Evolutionary conservation across 345 rosid genomes (phyloP).

Genomic region (Carallia pectinifolia): DNA sequence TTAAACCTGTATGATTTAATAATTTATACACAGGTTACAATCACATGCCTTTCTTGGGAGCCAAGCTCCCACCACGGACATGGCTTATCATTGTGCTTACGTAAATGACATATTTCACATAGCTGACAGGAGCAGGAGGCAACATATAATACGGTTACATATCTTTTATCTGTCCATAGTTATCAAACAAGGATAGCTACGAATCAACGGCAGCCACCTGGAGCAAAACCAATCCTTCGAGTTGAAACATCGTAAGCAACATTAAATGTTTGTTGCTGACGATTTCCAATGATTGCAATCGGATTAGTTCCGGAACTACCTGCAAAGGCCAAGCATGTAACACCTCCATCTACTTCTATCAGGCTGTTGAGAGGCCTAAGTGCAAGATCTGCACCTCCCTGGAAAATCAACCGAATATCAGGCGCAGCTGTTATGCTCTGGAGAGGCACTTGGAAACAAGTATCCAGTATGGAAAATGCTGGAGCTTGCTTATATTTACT

Average conservation of each 20-base stretch:
- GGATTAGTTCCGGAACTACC: neutral
- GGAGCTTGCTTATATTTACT: conserved; percentile 31
- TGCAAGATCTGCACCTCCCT: conserved; percentile 37
- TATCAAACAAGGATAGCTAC: neutral
- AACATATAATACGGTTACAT: neutral
- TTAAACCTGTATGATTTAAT: no score
- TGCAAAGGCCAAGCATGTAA: conserved; percentile 44
- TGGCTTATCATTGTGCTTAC: neutral
- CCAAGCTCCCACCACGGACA: neutral
- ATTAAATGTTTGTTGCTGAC: conserved; percentile 41
- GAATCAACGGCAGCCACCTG: conserved; percentile 33
- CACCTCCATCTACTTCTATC: conserved; percentile 29
- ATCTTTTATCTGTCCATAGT: neutral
- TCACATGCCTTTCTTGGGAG: neutral
- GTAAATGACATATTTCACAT: neutral
- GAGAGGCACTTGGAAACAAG: conserved; percentile 40
- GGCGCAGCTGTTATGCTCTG: conserved; percentile 32
- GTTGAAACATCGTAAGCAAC: conserved; percentile 39
- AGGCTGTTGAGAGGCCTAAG: conserved; percentile 30
- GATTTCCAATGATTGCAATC: conserved; percentile 42
- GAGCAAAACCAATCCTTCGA: conserved; percentile 46
- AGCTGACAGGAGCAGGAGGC: neutral
- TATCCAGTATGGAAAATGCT: conserved; percentile 34
- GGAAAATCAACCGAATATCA: conserved; percentile 31
- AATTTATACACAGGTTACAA: neutral